These are phyloP conservation scores for Tricladium varicosporioides DNA, from an alignment of 2,329 filamentous ascomycete species.

Conservation along the genomic window DNA sequence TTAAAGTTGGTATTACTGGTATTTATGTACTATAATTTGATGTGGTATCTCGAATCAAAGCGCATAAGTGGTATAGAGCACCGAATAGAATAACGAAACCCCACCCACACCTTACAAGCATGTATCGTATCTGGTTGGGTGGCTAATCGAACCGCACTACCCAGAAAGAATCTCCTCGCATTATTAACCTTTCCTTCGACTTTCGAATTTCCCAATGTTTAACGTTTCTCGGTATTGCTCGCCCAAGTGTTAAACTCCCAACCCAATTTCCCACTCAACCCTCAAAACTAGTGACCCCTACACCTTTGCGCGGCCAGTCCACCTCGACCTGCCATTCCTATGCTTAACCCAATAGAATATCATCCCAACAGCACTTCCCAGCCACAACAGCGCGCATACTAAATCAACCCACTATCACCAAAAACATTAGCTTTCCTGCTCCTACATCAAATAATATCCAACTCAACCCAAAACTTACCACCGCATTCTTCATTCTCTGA, in stretches of 20 bases:
- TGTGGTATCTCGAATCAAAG: background rate
- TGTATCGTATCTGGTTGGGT: no score
- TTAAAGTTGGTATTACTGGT: background rate
- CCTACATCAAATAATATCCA: no score
- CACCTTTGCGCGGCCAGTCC: slow-evolving; percentile 58
- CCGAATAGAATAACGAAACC: background rate
- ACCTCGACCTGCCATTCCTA: slow-evolving; percentile 50
- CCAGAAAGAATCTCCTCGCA: background rate
- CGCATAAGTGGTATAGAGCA: background rate
- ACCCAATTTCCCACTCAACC: background rate
- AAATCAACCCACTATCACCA: slow-evolving; percentile 66
- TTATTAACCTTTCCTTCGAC: background rate
- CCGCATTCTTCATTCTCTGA: slow-evolving; percentile 78
- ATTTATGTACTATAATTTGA: background rate
- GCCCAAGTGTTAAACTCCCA: slow-evolving; percentile 1
- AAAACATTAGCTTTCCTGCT: no score
- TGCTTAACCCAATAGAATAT: slow-evolving; percentile 58
- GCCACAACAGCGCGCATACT: slow-evolving; percentile 72
- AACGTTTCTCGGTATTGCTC: background rate
- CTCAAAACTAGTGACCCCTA: slow-evolving; percentile 23
- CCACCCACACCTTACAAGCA: no score
- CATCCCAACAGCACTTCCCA: slow-evolving; percentile 57
- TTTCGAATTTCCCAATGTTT: background rate
- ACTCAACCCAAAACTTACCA: slow-evolving; percentile 34
- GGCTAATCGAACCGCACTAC: no score